Conservation (phyloP, 116 monocot genomes). For the Zostera marina region DNA sequence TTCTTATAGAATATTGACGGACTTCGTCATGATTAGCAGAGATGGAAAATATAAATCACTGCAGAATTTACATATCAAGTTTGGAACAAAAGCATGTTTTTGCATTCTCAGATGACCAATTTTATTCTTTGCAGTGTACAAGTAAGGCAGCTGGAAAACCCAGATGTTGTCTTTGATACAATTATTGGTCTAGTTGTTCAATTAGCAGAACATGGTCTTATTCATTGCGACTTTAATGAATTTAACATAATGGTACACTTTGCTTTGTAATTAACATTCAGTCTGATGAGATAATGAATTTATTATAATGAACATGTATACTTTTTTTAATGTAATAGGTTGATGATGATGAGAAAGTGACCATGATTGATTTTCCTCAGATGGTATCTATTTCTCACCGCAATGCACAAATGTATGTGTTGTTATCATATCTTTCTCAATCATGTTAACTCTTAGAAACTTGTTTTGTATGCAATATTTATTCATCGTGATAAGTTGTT, state of each 20-base stretch:
- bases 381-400: too few species aligned
- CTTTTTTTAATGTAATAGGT: slow-evolving; percentile 41
- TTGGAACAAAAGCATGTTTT: too few species aligned
- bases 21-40: too few species aligned
- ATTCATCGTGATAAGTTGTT: too few species aligned
- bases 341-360: slow-evolving; percentile 80
- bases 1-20: too few species aligned
- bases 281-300: neutral
- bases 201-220: slow-evolving; percentile 96
- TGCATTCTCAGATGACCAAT: neutral
- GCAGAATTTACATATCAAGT: too few species aligned
- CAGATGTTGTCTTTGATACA: slow-evolving; percentile 79
- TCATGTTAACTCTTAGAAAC: too few species aligned
- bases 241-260: slow-evolving; percentile 91
- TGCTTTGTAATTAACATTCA: neutral
- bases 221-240: slow-evolving; percentile 99
- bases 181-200: slow-evolving; percentile 74
- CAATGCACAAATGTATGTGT: slow-evolving; percentile 80
- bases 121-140: slow-evolving; percentile 39
- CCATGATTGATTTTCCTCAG: slow-evolving; percentile 99
- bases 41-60: too few species aligned
- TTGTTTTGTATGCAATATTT: too few species aligned
- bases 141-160: slow-evolving; percentile 78
- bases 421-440: neutral
- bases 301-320: too few species aligned